Conservation (phyloP, 768 basidiomycete genomes). For the Tricholoma bakamatsutake region DNA sequence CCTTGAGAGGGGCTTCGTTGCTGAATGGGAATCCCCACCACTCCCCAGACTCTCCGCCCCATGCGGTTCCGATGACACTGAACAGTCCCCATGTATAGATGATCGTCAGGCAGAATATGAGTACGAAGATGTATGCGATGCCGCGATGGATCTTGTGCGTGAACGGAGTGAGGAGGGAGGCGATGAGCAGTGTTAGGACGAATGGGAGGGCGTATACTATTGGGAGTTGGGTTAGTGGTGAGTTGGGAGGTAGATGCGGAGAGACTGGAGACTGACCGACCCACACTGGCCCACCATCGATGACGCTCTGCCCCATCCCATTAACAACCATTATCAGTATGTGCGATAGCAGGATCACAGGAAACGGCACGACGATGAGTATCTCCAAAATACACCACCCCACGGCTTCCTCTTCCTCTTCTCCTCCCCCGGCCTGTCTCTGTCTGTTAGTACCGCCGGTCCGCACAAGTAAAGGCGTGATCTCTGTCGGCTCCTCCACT, state of each 20-base stretch:
- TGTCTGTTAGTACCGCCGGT: neutral
- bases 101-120: constrained; percentile 35
- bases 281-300: constrained; percentile 57
- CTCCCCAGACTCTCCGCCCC: neutral
- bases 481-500: constrained; percentile 44
- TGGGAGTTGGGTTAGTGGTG: neutral
- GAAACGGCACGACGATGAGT: constrained; percentile 45
- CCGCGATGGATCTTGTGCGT: constrained; percentile 14
- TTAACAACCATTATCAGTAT: constrained; percentile 40
- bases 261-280: constrained; percentile 17
- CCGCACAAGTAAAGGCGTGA: constrained; percentile 44
- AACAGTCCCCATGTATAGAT: constrained; percentile 26
- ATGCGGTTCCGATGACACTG: neutral
- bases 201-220: constrained; percentile 48
- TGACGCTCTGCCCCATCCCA: constrained; percentile 50
- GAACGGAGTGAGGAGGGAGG: constrained; percentile 63
- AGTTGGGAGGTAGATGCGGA: neutral
- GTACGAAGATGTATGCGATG: constrained; percentile 11
- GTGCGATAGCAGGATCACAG: constrained; percentile 48
- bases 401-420: constrained; percentile 16
- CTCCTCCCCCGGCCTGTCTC: neutral
- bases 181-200: constrained; percentile 40
- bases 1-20: constrained; percentile 52
- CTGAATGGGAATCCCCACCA: constrained; percentile 58
- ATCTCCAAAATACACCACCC: constrained; percentile 58